Percentiles rank a stretch among this genome's conserved stretches.
phyloP scores from a whole-genome alignment of 176 grass and related monocot genomes.

The Phragmites australis region DNA sequence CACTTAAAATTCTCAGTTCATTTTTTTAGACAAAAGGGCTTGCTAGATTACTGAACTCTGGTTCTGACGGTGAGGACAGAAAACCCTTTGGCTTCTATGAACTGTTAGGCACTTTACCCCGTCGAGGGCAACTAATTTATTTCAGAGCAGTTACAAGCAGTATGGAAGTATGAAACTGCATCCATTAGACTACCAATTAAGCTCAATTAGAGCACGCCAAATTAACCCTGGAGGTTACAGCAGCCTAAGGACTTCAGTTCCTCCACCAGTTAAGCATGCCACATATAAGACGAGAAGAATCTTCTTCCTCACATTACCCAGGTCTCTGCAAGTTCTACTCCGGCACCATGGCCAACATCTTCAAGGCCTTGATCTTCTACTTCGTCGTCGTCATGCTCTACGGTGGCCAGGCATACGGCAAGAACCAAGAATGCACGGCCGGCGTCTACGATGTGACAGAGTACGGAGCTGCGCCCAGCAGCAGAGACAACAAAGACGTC shows the following conservation, averaged over 20 bases:
- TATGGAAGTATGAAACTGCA: not conserved
- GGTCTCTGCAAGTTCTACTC: not conserved
- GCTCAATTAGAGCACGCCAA: not conserved
- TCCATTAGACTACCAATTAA: not conserved
- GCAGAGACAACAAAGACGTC: conserved; percentile 40
- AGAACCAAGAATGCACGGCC: not conserved
- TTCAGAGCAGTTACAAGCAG: not conserved
- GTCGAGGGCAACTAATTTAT: not conserved
- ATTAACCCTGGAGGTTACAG: conserved; percentile 10
- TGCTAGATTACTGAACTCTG: not conserved
- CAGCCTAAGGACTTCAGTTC: not conserved
- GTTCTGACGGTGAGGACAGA: not conserved
- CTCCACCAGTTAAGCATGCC: not conserved
- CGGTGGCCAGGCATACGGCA: not conserved
- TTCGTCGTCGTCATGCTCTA: not conserved
- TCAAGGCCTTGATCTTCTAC: not conserved
- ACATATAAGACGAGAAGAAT: not conserved
- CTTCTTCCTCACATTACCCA: not conserved
- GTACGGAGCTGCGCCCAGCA: conserved; percentile 42
- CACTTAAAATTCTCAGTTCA: no score
- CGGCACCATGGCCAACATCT: not conserved
- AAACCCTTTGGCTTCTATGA: not conserved
- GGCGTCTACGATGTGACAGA: conserved; percentile 40
- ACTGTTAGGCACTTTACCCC: not conserved
- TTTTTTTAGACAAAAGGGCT: no score